Conservation (phyloP, 2,329 filamentous ascomycete species). For the Aphanoascus verrucosus region DNA sequence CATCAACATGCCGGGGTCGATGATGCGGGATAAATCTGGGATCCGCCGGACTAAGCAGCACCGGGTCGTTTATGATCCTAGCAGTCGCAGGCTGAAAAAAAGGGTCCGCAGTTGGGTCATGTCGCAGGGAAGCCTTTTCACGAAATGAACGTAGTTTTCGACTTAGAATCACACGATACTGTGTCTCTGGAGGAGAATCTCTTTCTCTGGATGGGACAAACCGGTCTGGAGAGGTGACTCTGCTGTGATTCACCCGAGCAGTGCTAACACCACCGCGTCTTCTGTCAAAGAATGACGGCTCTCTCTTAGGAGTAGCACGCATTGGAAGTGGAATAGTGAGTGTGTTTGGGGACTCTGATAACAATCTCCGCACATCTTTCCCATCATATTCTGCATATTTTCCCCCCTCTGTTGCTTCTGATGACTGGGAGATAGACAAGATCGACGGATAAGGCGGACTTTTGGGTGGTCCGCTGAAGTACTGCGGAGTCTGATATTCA, state of each 20-base stretch:
- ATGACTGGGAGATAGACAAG: background rate
- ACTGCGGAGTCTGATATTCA: background rate
- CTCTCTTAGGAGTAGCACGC: slow-evolving; percentile 6
- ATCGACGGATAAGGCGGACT: background rate
- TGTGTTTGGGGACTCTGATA: background rate
- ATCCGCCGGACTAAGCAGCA: slow-evolving; percentile 16
- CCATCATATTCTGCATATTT: background rate
- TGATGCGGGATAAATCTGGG: slow-evolving; percentile 22
- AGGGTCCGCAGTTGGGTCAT: slow-evolving; percentile 40
- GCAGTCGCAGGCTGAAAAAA: slow-evolving; percentile 38
- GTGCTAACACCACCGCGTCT: background rate
- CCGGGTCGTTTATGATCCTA: slow-evolving; percentile 16
- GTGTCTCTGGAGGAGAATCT: slow-evolving; percentile 35
- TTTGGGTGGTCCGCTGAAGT: background rate
- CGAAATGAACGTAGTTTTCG: slow-evolving; percentile 36
- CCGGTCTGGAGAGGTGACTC: slow-evolving; percentile 42
- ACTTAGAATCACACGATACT: slow-evolving; percentile 44
- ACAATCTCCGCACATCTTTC: background rate
- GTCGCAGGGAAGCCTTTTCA: slow-evolving; percentile 39
- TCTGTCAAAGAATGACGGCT: slow-evolving; percentile 9
- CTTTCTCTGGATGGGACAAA: slow-evolving; percentile 45
- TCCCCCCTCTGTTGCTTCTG: background rate
- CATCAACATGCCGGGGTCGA: slow-evolving; percentile 28
- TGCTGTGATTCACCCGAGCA: slow-evolving; percentile 7
- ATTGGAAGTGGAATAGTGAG: background rate